Evolutionary conservation across 177 flowering plant species (phyloP).

Genomic region (Vitis hybrid): DNA sequence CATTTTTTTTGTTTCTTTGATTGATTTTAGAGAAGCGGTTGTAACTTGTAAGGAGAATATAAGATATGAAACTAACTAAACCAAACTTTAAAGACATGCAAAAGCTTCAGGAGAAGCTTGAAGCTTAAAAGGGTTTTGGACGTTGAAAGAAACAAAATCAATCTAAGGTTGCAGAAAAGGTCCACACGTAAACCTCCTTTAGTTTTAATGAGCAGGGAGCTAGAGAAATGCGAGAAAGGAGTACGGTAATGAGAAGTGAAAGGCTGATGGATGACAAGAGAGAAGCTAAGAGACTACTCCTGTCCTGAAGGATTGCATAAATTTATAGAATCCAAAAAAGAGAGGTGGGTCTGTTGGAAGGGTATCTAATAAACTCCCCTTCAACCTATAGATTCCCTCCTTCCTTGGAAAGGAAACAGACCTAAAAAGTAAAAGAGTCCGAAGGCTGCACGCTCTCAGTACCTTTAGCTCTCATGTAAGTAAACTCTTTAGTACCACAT

Average conservation of each 20-base stretch:
- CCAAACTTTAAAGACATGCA: too few species aligned
- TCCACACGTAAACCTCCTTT: too few species aligned
- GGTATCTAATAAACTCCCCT: neutral
- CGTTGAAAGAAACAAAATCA: too few species aligned
- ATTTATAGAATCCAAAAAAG: neutral
- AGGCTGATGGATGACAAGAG: neutral
- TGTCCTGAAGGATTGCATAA: neutral
- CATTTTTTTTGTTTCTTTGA: conserved; percentile 26
- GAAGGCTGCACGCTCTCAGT: neutral
- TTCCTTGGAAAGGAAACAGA: neutral
- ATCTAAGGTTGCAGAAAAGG: too few species aligned
- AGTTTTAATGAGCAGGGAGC: neutral
- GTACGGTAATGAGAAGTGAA: neutral
- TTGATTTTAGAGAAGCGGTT: too few species aligned
- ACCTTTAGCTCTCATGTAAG: neutral
- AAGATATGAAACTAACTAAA: too few species aligned
- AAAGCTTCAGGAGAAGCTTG: too few species aligned
- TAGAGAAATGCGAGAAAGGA: neutral
- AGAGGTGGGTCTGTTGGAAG: too few species aligned
- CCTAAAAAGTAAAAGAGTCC: neutral
- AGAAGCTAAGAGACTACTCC: too few species aligned
- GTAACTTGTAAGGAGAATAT: too few species aligned
- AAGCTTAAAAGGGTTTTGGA: too few species aligned
- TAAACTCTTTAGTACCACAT: neutral
- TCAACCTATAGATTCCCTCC: neutral